Conservation (phyloP, 2,329 filamentous ascomycete genomes). For the Xylariaceae sp. region DNA sequence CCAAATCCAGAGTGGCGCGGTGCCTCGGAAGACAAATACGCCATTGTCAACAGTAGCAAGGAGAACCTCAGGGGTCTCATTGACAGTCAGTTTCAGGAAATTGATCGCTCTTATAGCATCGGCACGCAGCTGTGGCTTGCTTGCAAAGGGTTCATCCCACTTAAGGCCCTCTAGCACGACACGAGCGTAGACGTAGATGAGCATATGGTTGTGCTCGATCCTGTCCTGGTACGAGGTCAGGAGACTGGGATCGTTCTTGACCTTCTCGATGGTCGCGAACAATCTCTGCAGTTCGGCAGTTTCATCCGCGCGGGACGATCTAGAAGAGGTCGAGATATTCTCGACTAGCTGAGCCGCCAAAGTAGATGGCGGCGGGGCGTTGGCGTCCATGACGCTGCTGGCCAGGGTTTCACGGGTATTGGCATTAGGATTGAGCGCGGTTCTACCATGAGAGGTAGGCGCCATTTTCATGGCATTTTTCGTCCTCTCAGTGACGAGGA, state of each 20-base stretch:
- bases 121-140: conserved; percentile 47
- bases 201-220: conserved; percentile 72
- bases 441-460: conserved; percentile 31
- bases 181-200: conserved; percentile 77
- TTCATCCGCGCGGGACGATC: conserved; percentile 58
- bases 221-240: conserved; percentile 62
- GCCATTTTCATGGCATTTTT: conserved; percentile 23
- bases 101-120: conserved; percentile 69
- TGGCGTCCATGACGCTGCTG: conserved; percentile 23
- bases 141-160: conserved; percentile 63
- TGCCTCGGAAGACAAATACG: conserved; percentile 47
- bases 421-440: conserved; percentile 11
- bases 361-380: conserved; percentile 63
- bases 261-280: conserved; percentile 49
- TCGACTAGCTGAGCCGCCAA: conserved; percentile 83
- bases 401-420: conserved; percentile 23
- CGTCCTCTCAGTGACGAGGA: neutral
- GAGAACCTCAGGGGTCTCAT: conserved; percentile 68
- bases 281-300: conserved; percentile 72
- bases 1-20: conserved; percentile 62
- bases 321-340: conserved; percentile 63
- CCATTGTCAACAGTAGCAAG: conserved; percentile 39
- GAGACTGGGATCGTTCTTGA: conserved; percentile 46
- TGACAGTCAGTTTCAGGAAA: conserved; percentile 69
- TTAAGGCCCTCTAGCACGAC: conserved; percentile 68